Evolutionary conservation across 805 yeast species (phyloP).

Genomic region (Monosporozyma unispora): DNA sequence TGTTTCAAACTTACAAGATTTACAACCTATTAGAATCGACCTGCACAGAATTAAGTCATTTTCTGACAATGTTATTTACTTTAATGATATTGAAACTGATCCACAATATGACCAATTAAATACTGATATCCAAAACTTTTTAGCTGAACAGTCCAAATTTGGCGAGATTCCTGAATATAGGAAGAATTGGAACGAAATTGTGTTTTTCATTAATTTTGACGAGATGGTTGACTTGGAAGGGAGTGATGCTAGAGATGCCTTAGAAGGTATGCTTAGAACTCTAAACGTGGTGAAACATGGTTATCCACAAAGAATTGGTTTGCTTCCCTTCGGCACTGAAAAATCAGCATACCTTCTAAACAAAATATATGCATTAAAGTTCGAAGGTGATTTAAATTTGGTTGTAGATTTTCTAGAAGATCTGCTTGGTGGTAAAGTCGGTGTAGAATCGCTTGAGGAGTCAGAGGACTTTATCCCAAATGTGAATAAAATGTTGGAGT

Average conservation of each 20-base stretch:
- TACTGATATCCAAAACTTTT: slow-evolving; percentile 38
- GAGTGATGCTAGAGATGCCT: slow-evolving; percentile 33
- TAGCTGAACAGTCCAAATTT: slow-evolving; percentile 34
- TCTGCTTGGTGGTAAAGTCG: slow-evolving; percentile 8
- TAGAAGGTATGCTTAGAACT: slow-evolving; percentile 42
- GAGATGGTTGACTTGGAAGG: slow-evolving; percentile 20
- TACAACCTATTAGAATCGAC: slow-evolving; percentile 28
- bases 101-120: slow-evolving; percentile 40
- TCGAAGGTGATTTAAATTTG: slow-evolving; percentile 7
- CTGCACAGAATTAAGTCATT: slow-evolving; percentile 25
- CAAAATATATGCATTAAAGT: slow-evolving; percentile 20
- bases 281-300: slow-evolving; percentile 42
- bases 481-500: slow-evolving; percentile 22
- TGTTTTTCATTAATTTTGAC: slow-evolving; percentile 58
- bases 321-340: slow-evolving; percentile 49
- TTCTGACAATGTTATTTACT: slow-evolving; percentile 45
- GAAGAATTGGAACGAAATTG: slow-evolving; percentile 67
- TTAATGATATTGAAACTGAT: slow-evolving; percentile 72
- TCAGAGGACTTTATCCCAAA: slow-evolving; percentile 9
- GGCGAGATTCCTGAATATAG: slow-evolving; percentile 62
- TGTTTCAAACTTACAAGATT: slow-evolving; percentile 14
- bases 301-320: slow-evolving; percentile 73
- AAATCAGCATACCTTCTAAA: slow-evolving; percentile 16
- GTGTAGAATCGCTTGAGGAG: slow-evolving; percentile 1
- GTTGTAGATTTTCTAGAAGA: slow-evolving; percentile 15